Conservation (phyloP, 768 basidiomycete genomes). For the Suillus plorans region DNA sequence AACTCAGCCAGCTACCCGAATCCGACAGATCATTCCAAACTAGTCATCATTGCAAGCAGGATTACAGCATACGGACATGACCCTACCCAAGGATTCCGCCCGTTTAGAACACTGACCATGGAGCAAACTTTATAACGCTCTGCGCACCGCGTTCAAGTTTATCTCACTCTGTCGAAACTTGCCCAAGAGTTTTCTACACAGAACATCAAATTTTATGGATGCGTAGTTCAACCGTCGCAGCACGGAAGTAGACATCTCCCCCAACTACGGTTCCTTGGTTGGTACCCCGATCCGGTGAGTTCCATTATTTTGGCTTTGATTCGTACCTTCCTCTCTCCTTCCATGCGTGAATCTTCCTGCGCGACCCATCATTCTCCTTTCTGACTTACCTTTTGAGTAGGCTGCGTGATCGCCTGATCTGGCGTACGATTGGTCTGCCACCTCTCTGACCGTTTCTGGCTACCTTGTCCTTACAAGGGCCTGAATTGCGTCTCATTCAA, state of each 20-base stretch:
- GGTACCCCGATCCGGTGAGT: conserved; percentile 7
- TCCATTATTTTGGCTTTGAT: conserved; percentile 7
- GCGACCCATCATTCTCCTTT: conserved; percentile 3
- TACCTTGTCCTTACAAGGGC: neutral
- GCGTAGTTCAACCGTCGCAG: neutral
- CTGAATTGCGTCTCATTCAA: neutral
- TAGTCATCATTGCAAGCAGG: conserved; percentile 1
- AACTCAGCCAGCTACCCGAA: conserved; percentile 12
- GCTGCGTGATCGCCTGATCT: neutral
- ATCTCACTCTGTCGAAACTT: neutral
- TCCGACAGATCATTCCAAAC: conserved; percentile 12
- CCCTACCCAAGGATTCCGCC: neutral
- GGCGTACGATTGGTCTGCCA: neutral
- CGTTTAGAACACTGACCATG: neutral
- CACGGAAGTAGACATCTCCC: conserved; percentile 4
- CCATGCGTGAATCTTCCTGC: conserved; percentile 2
- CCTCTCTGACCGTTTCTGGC: conserved; percentile 3
- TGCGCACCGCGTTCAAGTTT: neutral
- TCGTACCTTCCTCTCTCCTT: conserved; percentile 3
- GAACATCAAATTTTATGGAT: neutral
- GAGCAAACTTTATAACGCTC: neutral
- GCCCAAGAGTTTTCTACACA: neutral
- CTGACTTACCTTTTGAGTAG: neutral
- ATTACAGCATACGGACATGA: conserved; percentile 12
- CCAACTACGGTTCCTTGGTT: conserved; percentile 7